Percentiles rank a stretch among this genome's conserved stretches.
Evolutionary conservation across 2,329 filamentous ascomycete genomes (phyloP).

Genomic region (Penicillium aurantiogriseum): DNA sequence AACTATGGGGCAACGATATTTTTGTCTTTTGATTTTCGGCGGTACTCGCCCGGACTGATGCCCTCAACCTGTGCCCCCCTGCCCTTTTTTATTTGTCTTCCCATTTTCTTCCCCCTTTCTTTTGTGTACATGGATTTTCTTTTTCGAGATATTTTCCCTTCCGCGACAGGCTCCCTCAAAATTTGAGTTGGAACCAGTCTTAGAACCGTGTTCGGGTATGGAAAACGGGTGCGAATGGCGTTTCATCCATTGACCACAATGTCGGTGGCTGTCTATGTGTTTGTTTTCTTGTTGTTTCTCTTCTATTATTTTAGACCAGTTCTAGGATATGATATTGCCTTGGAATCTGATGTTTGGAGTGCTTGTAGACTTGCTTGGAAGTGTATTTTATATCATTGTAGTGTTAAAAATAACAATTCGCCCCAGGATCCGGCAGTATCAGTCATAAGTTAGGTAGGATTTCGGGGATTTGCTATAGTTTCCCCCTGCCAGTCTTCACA

Average conservation of each 20-base stretch:
- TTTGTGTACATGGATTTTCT: slow-evolving; percentile 45
- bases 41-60: slow-evolving; percentile 21
- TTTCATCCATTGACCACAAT: slow-evolving; percentile 36
- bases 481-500: too few species aligned
- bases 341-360: slow-evolving; percentile 16
- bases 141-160: slow-evolving; percentile 34
- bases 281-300: slow-evolving; percentile 22
- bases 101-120: slow-evolving; percentile 26
- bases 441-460: too few species aligned
- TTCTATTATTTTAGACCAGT: slow-evolving; percentile 29
- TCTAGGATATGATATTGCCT: slow-evolving; percentile 32
- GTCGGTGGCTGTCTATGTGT: slow-evolving; percentile 32
- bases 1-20: slow-evolving; percentile 37
- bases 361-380: neutral
- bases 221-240: slow-evolving; percentile 46
- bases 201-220: slow-evolving; percentile 46
- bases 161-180: slow-evolving; percentile 27
- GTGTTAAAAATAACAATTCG: neutral
- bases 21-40: slow-evolving; percentile 28
- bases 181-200: slow-evolving; percentile 38
- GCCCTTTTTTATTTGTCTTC: slow-evolving; percentile 16
- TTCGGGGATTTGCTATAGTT: too few species aligned
- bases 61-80: slow-evolving; percentile 20
- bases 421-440: neutral
- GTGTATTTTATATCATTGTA: neutral